Evolutionary conservation across 306 rosid species (phyloP), one percentile per base, ranked within the genome.

Genomic region (Pyrus betulifolia): DNA sequence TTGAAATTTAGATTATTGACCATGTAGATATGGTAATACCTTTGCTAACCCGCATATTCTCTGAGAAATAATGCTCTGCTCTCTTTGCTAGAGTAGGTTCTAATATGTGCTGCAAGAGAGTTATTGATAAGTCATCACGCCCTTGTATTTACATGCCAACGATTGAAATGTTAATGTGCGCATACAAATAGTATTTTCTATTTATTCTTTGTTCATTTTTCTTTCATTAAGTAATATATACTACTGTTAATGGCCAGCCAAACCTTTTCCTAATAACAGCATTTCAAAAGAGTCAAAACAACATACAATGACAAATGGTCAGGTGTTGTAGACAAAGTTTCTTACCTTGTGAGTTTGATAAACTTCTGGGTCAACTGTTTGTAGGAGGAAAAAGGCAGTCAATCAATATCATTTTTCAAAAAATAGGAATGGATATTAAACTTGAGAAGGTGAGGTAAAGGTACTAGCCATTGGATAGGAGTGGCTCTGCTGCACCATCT

Each of bases 1-100:
- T 57, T 63, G 40, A 25, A 74, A 42, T 3, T 74, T 74, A 18
- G 19, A 58, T 72, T 67, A 73, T 69, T 70, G 60, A 25, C 45
- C 30, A 52, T 58, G 72, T 5, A 77, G 21, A 63, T 72, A 38
- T 70, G 54, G 70, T 33, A 49, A 44, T 78, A 94, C 98, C 98
- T 89, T 87, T 87, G 70, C 60, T 35, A 71, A 95, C 98, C 18
- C 98, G 97, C 85, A 55, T 80, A 80, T 83, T 95, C 84, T 95
- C 98, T 31, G 98, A 90, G 84, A 95, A 95, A 78, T 87, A 95
- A 82, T 92, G 99, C 69, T 92, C 92, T 74, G 97, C 99, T 80
- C 96, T 85, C 82, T 90, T 95, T 67, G 93, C 92, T 67, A 90
- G 86, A 78, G 81, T 27, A 10, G 86, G 61, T 65, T 83, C 86